phyloP scores from a whole-genome alignment of 345 rosid species.

The Hibiscus tridactylites region DNA sequence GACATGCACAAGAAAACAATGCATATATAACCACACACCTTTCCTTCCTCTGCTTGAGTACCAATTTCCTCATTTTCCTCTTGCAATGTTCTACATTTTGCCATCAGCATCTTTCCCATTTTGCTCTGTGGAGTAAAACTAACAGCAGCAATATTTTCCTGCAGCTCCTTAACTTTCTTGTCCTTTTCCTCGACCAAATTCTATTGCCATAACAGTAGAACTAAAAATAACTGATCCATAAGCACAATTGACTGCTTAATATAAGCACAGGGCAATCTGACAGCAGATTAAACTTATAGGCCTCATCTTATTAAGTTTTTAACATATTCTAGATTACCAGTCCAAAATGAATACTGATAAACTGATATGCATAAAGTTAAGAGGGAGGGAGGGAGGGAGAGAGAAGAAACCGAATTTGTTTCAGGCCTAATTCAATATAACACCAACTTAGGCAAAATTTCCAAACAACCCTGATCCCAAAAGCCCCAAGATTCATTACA shows the following conservation, averaged over 20 bases:
- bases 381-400: too few species aligned
- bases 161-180: constrained; percentile 90
- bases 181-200: constrained; percentile 93
- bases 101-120: constrained; percentile 95
- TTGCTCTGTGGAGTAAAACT: constrained; percentile 84
- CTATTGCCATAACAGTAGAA: constrained; percentile 25
- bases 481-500: background rate
- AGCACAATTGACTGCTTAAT: background rate
- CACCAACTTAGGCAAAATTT: background rate
- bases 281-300: background rate
- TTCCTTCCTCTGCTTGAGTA: constrained; percentile 91
- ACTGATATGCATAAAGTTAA: background rate
- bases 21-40: constrained; percentile 36
- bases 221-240: background rate
- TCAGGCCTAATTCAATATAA: background rate
- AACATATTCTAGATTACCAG: background rate
- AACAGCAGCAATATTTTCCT: constrained; percentile 79
- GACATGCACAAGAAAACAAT: background rate
- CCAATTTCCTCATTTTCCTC: constrained; percentile 99
- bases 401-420: background rate
- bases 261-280: background rate
- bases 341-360: background rate
- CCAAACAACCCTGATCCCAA: background rate
- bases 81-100: constrained; percentile 81
- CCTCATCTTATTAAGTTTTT: background rate